Conservation (phyloP, 148 eudicot genomes). For the Rhododendron molle region DNA sequence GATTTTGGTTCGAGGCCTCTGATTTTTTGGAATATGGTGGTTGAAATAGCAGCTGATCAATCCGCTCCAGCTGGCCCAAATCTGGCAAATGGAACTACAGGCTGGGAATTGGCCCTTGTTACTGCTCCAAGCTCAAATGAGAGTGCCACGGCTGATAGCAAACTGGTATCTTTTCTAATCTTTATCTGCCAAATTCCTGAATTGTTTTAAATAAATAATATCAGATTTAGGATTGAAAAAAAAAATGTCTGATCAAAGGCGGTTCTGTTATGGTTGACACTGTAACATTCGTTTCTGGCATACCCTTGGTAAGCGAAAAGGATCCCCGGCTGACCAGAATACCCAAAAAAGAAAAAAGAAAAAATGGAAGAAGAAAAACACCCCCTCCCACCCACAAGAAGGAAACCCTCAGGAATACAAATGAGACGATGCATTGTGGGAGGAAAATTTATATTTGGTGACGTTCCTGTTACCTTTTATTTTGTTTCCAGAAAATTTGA, state of each 20-base stretch:
- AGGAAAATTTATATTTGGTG: neutral
- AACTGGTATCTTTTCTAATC: slow-evolving; percentile 53
- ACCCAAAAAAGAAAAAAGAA: neutral
- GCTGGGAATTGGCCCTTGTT: slow-evolving; percentile 98
- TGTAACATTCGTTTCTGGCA: neutral
- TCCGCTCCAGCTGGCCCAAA: slow-evolving; percentile 42
- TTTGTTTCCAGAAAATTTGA: neutral
- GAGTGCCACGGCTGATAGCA: slow-evolving; percentile 49
- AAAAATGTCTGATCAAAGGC: neutral
- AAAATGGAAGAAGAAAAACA: neutral
- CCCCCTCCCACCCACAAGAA: neutral
- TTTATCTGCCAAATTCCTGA: neutral
- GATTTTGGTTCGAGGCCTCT: neutral
- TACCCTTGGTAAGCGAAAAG: neutral
- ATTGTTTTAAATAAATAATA: neutral
- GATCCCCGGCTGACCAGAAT: neutral
- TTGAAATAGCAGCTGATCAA: slow-evolving; percentile 37
- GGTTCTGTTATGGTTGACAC: neutral
- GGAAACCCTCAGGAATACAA: neutral
- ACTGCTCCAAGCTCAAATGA: slow-evolving; percentile 90
- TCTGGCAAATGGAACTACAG: slow-evolving; percentile 62
- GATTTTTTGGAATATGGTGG: neutral
- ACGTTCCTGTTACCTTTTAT: neutral
- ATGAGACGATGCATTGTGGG: neutral
- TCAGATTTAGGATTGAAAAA: neutral